These are phyloP conservation scores for Tricholoma hemisulphureum DNA, from an alignment of 768 basidiomycete species.

Conservation along the genomic window DNA sequence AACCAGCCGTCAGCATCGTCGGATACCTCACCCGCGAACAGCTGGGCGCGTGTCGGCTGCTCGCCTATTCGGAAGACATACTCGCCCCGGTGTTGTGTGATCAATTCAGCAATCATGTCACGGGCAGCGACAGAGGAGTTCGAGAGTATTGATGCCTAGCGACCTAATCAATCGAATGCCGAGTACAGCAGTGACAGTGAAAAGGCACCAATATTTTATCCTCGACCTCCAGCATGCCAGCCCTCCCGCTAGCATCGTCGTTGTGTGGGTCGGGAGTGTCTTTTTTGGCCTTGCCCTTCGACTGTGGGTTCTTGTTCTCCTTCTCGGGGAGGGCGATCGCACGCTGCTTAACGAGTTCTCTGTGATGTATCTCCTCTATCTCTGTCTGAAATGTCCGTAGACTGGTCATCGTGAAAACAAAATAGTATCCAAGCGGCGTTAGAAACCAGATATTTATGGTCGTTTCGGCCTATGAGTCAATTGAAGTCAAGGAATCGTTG, in stretches of 20 bases:
- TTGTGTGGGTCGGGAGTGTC: slow-evolving; percentile 21
- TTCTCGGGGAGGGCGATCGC: slow-evolving; percentile 27
- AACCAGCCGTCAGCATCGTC: slow-evolving; percentile 52
- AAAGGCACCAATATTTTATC: slow-evolving; percentile 56
- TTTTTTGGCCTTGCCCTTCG: slow-evolving; percentile 45
- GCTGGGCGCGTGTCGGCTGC: slow-evolving; percentile 53
- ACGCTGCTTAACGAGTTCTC: slow-evolving; percentile 66
- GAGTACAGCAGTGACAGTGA: background rate
- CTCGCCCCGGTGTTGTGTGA: slow-evolving; percentile 71
- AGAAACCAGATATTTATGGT: slow-evolving; percentile 8
- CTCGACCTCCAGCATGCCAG: slow-evolving; percentile 47
- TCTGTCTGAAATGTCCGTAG: slow-evolving; percentile 68
- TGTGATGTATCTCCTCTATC: slow-evolving; percentile 72
- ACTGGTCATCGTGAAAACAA: slow-evolving; percentile 42
- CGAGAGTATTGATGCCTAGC: slow-evolving; percentile 47
- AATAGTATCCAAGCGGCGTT: background rate
- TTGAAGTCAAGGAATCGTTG: background rate
- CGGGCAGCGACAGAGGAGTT: slow-evolving; percentile 46
- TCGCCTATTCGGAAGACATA: slow-evolving; percentile 72
- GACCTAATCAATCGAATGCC: background rate
- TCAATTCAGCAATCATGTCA: slow-evolving; percentile 60
- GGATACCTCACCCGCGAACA: slow-evolving; percentile 56
- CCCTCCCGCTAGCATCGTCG: slow-evolving; percentile 5
- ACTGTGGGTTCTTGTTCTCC: slow-evolving; percentile 25
- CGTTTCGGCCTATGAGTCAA: slow-evolving; percentile 1